Evolutionary conservation across 139 green algal species (phyloP).

Genomic region (Spirogloea muscicola): DNA sequence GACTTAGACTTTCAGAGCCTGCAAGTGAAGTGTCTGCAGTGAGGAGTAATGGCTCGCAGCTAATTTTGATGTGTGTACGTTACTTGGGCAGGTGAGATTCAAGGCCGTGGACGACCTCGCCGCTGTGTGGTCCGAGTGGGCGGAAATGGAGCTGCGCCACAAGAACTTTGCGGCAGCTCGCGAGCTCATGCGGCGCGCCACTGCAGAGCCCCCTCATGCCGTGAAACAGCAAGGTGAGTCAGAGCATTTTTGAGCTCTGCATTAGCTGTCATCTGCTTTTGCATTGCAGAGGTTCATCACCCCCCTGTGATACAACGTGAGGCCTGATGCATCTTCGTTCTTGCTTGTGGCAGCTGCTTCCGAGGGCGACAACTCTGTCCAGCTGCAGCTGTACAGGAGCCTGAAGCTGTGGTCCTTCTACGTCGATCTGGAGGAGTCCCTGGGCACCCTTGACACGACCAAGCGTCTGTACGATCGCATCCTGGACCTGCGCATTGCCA

Average conservation of each 20-base stretch:
- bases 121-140: constrained; percentile 88
- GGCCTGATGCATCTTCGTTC: too few species aligned
- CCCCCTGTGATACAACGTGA: too few species aligned
- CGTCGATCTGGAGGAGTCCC: constrained; percentile 89
- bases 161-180: constrained; percentile 82
- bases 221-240: constrained; percentile 33
- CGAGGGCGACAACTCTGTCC: constrained; percentile 55
- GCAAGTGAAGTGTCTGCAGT: too few species aligned
- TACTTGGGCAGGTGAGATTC: constrained; percentile 64
- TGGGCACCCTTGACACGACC: constrained; percentile 80
- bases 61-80: too few species aligned
- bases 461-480: constrained; percentile 78
- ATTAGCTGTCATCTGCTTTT: too few species aligned
- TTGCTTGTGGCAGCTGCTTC: constrained; percentile 28
- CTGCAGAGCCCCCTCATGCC: constrained; percentile 44
- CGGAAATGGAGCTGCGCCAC: constrained; percentile 94
- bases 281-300: too few species aligned
- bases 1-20: too few species aligned
- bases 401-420: constrained; percentile 80
- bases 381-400: constrained; percentile 74
- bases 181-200: constrained; percentile 71
- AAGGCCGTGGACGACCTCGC: constrained; percentile 94
- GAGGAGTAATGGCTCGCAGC: too few species aligned
- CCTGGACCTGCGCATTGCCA: constrained; percentile 87
- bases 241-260: too few species aligned